Base-by-base conservation (phyloP, 1,139 yeast species). In the Candida gigantensis region DNA sequence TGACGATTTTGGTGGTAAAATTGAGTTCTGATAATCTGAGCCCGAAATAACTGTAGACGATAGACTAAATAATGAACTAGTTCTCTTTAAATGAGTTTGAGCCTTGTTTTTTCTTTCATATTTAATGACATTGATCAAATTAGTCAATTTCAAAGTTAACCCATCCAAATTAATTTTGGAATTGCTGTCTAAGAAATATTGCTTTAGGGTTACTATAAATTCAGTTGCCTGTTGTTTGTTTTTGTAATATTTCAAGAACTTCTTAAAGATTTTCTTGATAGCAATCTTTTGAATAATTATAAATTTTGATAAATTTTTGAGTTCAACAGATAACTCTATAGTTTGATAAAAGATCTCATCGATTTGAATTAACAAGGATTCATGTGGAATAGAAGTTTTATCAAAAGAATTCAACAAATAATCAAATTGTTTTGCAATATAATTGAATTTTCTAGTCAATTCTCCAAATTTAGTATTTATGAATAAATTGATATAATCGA, bases 261-360 rank as follows among this genome's bases (percentile, higher is more conserved):
- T 88, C 62, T 89, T 89, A 50, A 88, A 70, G 39, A 89, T 74
- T 60, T 90, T 90, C 46, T 85, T 72, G 34, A 86, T 68, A 4
- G 95, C 97, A 3, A 89, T 81, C 50, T 83, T 81, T 54, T 90
- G 97, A 15, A 89, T 74, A 23, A 85, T 70, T 12, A 87, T 74
- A 55, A 82, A 90, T 44, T 94, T 72, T 13, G 90, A 74, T 30
- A 90, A 63, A 47, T 81, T 77, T 51, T 85, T 87, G 32, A 87
- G 65, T 35, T 80, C 84, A 13, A 68, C 59, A 10, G 87, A 77
- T 8, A 85, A 58, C 14, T 70, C 71, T 19, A 74, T 60, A 27
- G 72, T 54, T 47, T 61, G 74, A 42, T 58, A 69, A 40, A 52
- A 59, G 19, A 57, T 53, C 33, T 62, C 63, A 39, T 62, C 62